These are phyloP conservation scores for Physcia stellaris DNA, from an alignment of 495 filamentous ascomycete species.

Conservation along the genomic window DNA sequence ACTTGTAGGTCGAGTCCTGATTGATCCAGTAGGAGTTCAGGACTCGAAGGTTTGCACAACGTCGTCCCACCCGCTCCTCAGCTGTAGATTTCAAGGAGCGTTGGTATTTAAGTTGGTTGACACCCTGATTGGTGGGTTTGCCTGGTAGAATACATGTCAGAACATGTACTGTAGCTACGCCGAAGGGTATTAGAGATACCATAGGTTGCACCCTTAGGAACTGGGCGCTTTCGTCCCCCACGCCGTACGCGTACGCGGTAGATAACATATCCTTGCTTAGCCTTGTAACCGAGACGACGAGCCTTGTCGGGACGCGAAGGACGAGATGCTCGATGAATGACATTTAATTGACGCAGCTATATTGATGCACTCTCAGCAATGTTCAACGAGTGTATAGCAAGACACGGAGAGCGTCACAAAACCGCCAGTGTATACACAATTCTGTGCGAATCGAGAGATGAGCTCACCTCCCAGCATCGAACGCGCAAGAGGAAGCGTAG, in stretches of 20 bases:
- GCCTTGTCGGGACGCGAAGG: constrained; percentile 99
- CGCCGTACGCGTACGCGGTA: constrained; percentile 96
- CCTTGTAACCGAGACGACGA: constrained; percentile 99
- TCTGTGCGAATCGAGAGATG: constrained; percentile 23
- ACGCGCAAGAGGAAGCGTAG: constrained; percentile 98
- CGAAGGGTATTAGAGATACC: constrained; percentile 39
- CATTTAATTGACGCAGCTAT: constrained; percentile 98
- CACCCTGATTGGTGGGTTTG: constrained; percentile 99
- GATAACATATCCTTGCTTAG: constrained; percentile 99
- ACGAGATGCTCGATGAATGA: constrained; percentile 96
- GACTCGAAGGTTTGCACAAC: constrained; percentile 95
- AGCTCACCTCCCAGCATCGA: constrained; percentile 99
- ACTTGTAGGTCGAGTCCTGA: constrained; percentile 99
- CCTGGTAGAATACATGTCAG: constrained; percentile 31
- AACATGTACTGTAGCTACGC: background rate
- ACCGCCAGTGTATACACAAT: constrained; percentile 12
- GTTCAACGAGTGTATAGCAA: constrained; percentile 99
- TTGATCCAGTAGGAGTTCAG: constrained; percentile 99
- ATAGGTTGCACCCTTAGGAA: constrained; percentile 95
- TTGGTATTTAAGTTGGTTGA: constrained; percentile 99
- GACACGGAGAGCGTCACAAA: constrained; percentile 26
- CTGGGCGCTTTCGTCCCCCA: constrained; percentile 93
- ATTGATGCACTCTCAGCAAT: constrained; percentile 99
- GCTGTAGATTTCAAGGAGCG: constrained; percentile 92
- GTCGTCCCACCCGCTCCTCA: constrained; percentile 98